Evolutionary conservation across 73 alveolate species (phyloP), one percentile per base, ranked within the genome.

Genomic region (Breviolum minutum): DNA sequence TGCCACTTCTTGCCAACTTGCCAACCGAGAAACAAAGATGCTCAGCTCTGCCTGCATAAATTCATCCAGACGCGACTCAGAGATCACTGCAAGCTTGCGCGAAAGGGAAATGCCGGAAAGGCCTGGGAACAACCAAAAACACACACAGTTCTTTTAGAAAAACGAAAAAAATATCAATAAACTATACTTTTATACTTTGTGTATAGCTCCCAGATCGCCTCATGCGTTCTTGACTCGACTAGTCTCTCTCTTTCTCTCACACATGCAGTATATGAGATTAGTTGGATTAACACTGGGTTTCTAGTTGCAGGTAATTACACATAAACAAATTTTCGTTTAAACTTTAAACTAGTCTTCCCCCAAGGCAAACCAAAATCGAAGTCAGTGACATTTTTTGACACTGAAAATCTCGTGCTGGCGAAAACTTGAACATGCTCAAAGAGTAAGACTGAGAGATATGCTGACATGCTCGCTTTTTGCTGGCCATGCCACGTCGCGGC

Each of bases 31-130:
- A n/a, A n/a, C 98, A 68, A 92, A 92, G 32, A 92, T 92, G 98
- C 98, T 92, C 30, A 92, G 86, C 64, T 92, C 98, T 20, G 98
- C 98, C 66, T 80, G 89, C 98, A 92, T 92, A 79, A 92, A 92
- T 84, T 92, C 98, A 22, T 92, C 98, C 66, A 92, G 80, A n/a
- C 98, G 98, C 22, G 98, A 92, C 90, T 73, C 89, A 27, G 94
- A 86, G 70, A 86, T 86, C 81, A 86, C 94, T 17, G 94, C 94
- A 14, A 86, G 70, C 22, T 86, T 61, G 30, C 94, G 92, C 29
- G 54, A 40, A 40, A 40, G 54, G n/a, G 94, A 63, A 29, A 63
- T 63, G 24, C 26, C 22, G 61, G 92, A 83, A 14, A 83, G 22
- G 60, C 92, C 92, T 83, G 17, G 32, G 63, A 48, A 26, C 81